Base-by-base conservation (phyloP, 2,329 filamentous ascomycete species). In the Coniochaeta prunicola region DNA sequence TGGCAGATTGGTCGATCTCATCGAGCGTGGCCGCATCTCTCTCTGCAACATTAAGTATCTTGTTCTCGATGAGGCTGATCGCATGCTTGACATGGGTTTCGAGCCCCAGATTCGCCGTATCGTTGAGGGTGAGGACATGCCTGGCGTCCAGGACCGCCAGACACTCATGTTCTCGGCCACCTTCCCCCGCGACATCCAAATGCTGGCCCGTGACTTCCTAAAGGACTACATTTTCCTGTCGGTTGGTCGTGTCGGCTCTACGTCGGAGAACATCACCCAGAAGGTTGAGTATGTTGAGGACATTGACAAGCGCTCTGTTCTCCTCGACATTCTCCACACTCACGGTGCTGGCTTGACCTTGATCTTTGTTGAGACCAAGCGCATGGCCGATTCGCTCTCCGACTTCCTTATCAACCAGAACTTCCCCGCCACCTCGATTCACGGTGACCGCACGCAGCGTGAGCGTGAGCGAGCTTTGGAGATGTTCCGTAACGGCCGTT, bases 21-120 rank as follows among this genome's bases (percentile, higher is more conserved):
- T 99, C 72, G 94, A 97, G 83, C 91, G 94, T 82, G 94, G 94
- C 71, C 91, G 93, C 72, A 97, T 99, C 74, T 97, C 94, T 50
- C 88, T 99, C 59, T 86, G 88, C 76, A 97, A 96, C 84, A 99
- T 99, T 84, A 97, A 97, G 83, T 99, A 99, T 74, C 85, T 99
- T 63, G 91, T 99, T 68, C 90, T 99, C 58, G 94, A 99, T 69
- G 94, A 99, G 85, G 94, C 94, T 76, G 94, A 99, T 81, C 94
- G 94, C 75, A 99, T 99, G 94, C 84, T 99, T 83, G 94, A 99
- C 84, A 99, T 99, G 94, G 94, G 94, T 94, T 99, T 99, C 83
- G 94, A 99, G 82, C 94, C 94, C 70, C 94, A 99, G 80, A 99
- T 99, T 73, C 92, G 94, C 71, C 90, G 93, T 69, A 97, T 99